A percentile compares a stretch with the other conserved stretches of the same genome.
phyloP scores from a whole-genome alignment of 139 green algal genomes.

The Chlamydomonas sp. region DNA sequence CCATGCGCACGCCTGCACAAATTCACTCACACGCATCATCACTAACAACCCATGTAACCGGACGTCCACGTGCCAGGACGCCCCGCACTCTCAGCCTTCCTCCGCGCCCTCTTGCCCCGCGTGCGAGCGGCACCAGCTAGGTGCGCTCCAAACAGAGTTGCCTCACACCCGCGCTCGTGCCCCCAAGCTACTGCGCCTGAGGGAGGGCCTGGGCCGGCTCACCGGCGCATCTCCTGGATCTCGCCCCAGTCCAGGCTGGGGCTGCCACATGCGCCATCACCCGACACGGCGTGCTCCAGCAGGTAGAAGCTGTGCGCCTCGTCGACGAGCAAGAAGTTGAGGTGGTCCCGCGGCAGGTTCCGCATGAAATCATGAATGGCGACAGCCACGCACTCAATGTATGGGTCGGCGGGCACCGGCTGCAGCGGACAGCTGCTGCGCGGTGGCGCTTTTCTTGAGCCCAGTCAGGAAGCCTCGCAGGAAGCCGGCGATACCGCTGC shows the following conservation, averaged over 20 bases:
- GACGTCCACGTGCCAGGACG: too few species aligned
- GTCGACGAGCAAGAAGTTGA: constrained; percentile 21
- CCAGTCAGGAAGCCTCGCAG: neutral
- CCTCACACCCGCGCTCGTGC: neutral
- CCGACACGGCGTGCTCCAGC: neutral
- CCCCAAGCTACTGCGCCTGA: neutral
- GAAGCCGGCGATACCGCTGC: neutral
- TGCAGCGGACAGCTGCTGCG: neutral
- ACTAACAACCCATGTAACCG: too few species aligned
- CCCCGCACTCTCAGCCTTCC: too few species aligned
- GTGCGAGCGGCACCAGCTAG: neutral
- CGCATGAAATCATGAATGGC: constrained; percentile 14
- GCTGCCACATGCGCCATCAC: neutral
- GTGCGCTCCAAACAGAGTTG: neutral
- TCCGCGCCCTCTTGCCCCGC: too few species aligned
- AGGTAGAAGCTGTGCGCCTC: constrained; percentile 28
- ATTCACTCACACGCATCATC: too few species aligned
- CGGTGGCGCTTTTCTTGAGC: neutral
- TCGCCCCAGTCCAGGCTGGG: neutral
- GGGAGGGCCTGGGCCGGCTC: neutral
- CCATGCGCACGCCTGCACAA: too few species aligned
- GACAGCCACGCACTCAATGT: neutral
- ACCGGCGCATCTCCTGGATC: constrained; percentile 16
- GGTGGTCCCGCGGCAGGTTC: constrained; percentile 6
- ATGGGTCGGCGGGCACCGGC: constrained; percentile 1